Evolutionary conservation across 2,329 filamentous ascomycete species (phyloP).

Genomic region (Ophiostoma ips): DNA sequence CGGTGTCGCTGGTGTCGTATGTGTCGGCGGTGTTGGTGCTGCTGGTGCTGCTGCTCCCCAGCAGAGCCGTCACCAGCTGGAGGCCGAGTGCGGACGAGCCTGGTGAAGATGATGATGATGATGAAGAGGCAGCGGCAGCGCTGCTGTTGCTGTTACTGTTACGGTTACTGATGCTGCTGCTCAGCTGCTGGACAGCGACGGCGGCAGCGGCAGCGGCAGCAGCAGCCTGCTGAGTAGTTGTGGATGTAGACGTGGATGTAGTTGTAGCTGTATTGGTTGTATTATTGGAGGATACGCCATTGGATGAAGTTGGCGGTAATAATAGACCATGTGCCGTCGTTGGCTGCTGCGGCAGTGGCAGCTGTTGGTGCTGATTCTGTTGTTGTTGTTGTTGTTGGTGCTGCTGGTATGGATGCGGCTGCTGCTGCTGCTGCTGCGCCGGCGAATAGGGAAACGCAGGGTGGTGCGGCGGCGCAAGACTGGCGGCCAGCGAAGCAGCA

Average conservation of each 20-base stretch:
- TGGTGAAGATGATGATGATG: background rate
- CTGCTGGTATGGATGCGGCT: background rate
- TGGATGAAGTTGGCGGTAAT: too few species aligned
- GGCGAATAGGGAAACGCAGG: background rate
- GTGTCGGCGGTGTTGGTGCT: background rate
- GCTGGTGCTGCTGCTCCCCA: background rate
- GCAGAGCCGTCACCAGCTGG: background rate
- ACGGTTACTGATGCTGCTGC: too few species aligned
- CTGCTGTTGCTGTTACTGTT: too few species aligned
- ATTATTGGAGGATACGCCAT: too few species aligned
- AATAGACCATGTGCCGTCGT: background rate
- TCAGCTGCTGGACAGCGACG: conserved; percentile 9
- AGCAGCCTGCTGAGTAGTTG: background rate
- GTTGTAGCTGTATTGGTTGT: too few species aligned
- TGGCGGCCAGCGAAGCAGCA: background rate
- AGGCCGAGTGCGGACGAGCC: background rate
- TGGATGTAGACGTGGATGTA: background rate
- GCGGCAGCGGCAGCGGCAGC: conserved; percentile 9
- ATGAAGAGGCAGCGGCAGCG: background rate
- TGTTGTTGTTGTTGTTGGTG: background rate
- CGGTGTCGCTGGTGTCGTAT: background rate
- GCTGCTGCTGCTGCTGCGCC: background rate
- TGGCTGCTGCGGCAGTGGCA: conserved; percentile 1
- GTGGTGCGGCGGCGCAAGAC: background rate
- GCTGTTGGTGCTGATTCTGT: background rate